These are phyloP conservation scores for Paspalum notatum DNA, from an alignment of 176 grass and related monocot genomes.

Conservation along the genomic window DNA sequence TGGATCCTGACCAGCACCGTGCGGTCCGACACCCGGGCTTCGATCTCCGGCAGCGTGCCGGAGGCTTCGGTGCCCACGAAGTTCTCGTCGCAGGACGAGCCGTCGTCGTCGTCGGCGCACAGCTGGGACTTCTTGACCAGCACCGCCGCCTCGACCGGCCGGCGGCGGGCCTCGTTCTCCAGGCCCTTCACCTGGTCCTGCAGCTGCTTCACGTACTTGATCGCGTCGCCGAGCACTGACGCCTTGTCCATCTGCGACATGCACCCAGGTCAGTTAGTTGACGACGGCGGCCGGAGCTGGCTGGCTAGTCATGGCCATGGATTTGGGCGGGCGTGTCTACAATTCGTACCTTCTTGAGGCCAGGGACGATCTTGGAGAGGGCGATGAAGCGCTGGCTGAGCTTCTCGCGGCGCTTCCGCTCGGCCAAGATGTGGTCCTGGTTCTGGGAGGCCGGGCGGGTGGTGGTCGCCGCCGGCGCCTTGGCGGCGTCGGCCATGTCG, in stretches of 20 bases:
- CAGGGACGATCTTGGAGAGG: constrained; percentile 88
- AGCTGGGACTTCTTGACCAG: constrained; percentile 84
- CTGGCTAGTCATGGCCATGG: background rate
- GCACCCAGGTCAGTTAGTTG: constrained; percentile 13
- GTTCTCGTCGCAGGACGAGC: constrained; percentile 63
- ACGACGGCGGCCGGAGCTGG: background rate
- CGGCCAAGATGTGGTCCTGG: constrained; percentile 94
- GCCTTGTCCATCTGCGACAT: constrained; percentile 92
- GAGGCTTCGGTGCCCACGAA: constrained; percentile 38
- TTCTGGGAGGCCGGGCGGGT: constrained; percentile 57
- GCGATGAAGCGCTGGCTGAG: constrained; percentile 98
- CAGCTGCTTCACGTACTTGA: constrained; percentile 91
- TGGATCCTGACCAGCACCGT: constrained; percentile 84
- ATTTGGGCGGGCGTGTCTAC: background rate
- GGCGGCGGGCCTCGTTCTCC: constrained; percentile 62
- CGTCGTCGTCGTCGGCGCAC: constrained; percentile 58
- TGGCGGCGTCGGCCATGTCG: constrained; percentile 43
- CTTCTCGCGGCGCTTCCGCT: constrained; percentile 91
- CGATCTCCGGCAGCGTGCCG: constrained; percentile 75
- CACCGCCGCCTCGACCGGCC: constrained; percentile 79
- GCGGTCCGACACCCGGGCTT: constrained; percentile 71
- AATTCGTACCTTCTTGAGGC: constrained; percentile 79
- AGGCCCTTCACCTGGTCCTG: constrained; percentile 80
- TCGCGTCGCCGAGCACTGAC: constrained; percentile 96
- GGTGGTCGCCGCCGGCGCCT: constrained; percentile 4